phyloP scores from a whole-genome alignment of 495 filamentous ascomycete species.

The Pyrenula aspistea region DNA sequence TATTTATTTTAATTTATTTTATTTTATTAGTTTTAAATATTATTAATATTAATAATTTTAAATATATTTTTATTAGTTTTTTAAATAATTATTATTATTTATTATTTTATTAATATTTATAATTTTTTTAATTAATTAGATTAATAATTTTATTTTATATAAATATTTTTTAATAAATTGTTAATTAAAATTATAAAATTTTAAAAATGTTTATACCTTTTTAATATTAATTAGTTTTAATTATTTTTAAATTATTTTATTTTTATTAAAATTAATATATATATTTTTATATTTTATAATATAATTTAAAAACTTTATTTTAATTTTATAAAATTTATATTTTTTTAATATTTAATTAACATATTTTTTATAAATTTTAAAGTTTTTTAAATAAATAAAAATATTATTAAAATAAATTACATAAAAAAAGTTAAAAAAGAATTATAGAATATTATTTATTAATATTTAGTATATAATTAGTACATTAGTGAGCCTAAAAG shows the following conservation, averaged over 20 bases:
- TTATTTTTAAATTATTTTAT: background rate
- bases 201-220: background rate
- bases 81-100: slow-evolving; percentile 3
- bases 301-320: background rate
- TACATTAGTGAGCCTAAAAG: slow-evolving; percentile 7
- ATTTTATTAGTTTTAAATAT: slow-evolving; percentile 5
- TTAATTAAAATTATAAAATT: background rate
- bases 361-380: slow-evolving; percentile 2
- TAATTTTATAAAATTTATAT: background rate
- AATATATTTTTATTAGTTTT: slow-evolving; percentile 1
- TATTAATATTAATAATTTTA: slow-evolving; percentile 4
- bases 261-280: slow-evolving; percentile 5
- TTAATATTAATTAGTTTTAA: slow-evolving; percentile 1
- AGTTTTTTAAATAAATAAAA: background rate
- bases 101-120: slow-evolving; percentile 2
- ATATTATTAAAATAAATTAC: slow-evolving; percentile 7
- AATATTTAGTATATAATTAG: slow-evolving; percentile 1
- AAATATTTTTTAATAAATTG: slow-evolving; percentile 4
- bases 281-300: slow-evolving; percentile 7
- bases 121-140: slow-evolving; percentile 2
- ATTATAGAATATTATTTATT: background rate
- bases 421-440: slow-evolving; percentile 3
- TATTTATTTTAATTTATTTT: slow-evolving; percentile 5
- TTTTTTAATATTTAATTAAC: slow-evolving; percentile 1
- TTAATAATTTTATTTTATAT: slow-evolving; percentile 5